Percentiles rank a stretch among this genome's conserved stretches.
These are phyloP conservation scores for Colletotrichum destructivum DNA, from an alignment of 2,329 filamentous ascomycete genomes.

Conservation along the genomic window DNA sequence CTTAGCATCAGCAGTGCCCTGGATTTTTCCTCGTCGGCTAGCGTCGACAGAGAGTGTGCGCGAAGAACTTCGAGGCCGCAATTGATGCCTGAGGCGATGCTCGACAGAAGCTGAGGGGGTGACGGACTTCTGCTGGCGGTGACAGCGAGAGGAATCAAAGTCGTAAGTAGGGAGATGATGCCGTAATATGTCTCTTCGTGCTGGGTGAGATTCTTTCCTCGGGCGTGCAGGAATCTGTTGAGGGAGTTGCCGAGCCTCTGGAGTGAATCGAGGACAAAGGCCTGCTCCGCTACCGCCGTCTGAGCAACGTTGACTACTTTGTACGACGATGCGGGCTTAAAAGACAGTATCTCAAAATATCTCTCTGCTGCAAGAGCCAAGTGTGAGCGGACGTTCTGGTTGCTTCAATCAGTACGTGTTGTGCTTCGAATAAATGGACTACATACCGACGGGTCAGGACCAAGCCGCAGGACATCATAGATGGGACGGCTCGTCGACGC, in stretches of 20 bases:
- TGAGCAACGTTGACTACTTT: slow-evolving; percentile 60
- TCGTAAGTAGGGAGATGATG: slow-evolving; percentile 58
- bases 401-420: slow-evolving; percentile 21
- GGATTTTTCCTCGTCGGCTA: slow-evolving; percentile 16
- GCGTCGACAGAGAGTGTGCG: slow-evolving; percentile 30
- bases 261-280: slow-evolving; percentile 61
- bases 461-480: slow-evolving; percentile 63
- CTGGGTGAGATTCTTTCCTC: slow-evolving; percentile 54
- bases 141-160: slow-evolving; percentile 49
- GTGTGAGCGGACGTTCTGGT: slow-evolving; percentile 65
- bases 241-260: slow-evolving; percentile 60
- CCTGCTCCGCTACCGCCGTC: slow-evolving; percentile 58
- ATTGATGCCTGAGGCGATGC: slow-evolving; percentile 42
- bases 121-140: slow-evolving; percentile 16
- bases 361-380: slow-evolving; percentile 65
- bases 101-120: slow-evolving; percentile 18
- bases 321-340: slow-evolving; percentile 65
- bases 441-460: slow-evolving; percentile 67
- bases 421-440: too few relatives aligned
- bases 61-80: slow-evolving; percentile 48
- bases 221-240: slow-evolving; percentile 53
- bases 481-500: slow-evolving; percentile 56
- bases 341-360: slow-evolving; percentile 65
- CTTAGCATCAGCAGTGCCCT: slow-evolving; percentile 47
- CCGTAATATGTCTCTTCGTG: slow-evolving; percentile 63